Conservation (phyloP, 805 yeast species). For the Kazachstania kunashirensis region DNA sequence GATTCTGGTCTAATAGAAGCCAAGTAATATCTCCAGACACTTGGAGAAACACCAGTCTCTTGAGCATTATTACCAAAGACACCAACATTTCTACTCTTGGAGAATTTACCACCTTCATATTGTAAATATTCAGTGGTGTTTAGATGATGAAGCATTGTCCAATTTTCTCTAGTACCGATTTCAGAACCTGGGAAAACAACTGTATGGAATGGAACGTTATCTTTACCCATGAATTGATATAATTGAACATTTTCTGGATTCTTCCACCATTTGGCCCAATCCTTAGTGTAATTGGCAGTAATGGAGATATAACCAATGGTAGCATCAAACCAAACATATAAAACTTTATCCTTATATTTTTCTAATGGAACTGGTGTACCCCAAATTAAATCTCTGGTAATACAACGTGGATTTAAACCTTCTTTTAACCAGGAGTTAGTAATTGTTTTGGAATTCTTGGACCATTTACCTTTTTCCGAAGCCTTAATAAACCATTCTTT, state of each 20-base stretch:
- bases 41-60: slow-evolving; percentile 79
- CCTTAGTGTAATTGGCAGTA: slow-evolving; percentile 80
- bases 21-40: slow-evolving; percentile 95
- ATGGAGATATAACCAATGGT: slow-evolving; percentile 92
- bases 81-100: slow-evolving; percentile 92
- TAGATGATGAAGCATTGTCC: slow-evolving; percentile 87
- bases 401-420: slow-evolving; percentile 87
- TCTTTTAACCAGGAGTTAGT: slow-evolving; percentile 88
- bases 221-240: slow-evolving; percentile 98
- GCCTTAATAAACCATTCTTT: slow-evolving; percentile 63
- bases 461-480: slow-evolving; percentile 72
- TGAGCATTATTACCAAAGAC: slow-evolving; percentile 96
- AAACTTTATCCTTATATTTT: slow-evolving; percentile 74
- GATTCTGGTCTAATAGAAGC: slow-evolving; percentile 88
- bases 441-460: slow-evolving; percentile 78
- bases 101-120: slow-evolving; percentile 94
- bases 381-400: slow-evolving; percentile 95
- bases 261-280: slow-evolving; percentile 90
- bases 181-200: slow-evolving; percentile 92
- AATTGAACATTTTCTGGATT: slow-evolving; percentile 75
- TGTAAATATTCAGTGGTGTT: slow-evolving; percentile 92
- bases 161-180: slow-evolving; percentile 74
- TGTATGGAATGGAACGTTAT: slow-evolving; percentile 95
- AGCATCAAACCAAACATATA: slow-evolving; percentile 98
- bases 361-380: slow-evolving; percentile 94